Conservation (phyloP, 805 yeast species). For the Saccharomycopsis selenospora region DNA sequence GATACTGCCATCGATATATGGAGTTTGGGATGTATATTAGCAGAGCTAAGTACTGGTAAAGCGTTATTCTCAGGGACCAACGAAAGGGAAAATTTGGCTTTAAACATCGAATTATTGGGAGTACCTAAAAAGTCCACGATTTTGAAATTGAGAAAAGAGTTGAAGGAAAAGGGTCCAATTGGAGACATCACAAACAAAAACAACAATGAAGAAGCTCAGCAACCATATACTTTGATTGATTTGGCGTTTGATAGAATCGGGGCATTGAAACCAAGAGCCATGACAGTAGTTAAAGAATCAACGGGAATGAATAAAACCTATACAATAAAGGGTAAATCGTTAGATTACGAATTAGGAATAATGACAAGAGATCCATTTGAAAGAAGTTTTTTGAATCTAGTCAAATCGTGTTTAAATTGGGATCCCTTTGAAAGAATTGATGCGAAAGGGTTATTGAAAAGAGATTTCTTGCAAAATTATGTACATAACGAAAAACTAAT, state of each 20-base stretch:
- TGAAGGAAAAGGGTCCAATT: constrained; percentile 33
- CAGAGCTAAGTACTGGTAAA: constrained; percentile 81
- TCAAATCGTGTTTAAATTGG: constrained; percentile 13
- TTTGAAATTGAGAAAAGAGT: constrained; percentile 32
- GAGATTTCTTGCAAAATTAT: background rate
- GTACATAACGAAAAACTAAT: background rate
- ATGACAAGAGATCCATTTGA: background rate
- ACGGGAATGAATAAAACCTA: background rate
- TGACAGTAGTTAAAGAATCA: too few species aligned
- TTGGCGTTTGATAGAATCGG: constrained; percentile 16
- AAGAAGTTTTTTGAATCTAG: background rate
- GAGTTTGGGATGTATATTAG: constrained; percentile 85
- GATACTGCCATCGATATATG: constrained; percentile 83
- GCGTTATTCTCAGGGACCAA: constrained; percentile 82
- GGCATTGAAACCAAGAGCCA: constrained; percentile 4
- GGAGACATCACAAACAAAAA: constrained; percentile 21
- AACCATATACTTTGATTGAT: constrained; percentile 16
- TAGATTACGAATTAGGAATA: background rate
- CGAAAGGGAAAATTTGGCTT: constrained; percentile 69
- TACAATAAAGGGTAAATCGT: background rate
- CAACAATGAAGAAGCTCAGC: constrained; percentile 11
- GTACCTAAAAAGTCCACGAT: constrained; percentile 52
- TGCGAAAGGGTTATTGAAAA: constrained; percentile 1
- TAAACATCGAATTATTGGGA: constrained; percentile 76
- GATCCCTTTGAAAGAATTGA: constrained; percentile 31